Evolutionary conservation across 2,329 filamentous ascomycete species (phyloP).

Genomic region (Botrytis fragariae): DNA sequence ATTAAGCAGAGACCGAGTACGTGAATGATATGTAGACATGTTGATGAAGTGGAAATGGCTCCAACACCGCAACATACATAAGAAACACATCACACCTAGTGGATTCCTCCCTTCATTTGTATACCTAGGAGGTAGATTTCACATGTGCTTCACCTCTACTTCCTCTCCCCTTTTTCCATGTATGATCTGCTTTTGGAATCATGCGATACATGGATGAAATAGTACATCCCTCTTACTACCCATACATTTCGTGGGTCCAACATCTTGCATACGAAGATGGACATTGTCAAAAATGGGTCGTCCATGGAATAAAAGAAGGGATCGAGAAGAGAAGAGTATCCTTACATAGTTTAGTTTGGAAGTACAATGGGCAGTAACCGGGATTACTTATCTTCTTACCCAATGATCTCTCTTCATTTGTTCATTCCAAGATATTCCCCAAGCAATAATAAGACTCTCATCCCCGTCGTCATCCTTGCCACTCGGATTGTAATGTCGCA

Average conservation of each 20-base stretch:
- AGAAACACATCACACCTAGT: constrained; percentile 14
- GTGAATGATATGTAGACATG: background rate
- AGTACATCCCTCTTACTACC: background rate
- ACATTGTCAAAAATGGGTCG: background rate
- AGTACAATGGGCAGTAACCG: background rate
- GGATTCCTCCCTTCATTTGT: background rate
- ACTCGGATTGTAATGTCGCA: background rate
- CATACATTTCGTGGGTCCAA: constrained; percentile 2
- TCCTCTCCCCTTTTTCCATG: constrained; percentile 1
- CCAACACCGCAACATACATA: constrained; percentile 15
- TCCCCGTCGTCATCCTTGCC: constrained; percentile 7
- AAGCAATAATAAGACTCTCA: constrained; percentile 1
- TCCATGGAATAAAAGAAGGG: constrained; percentile 17
- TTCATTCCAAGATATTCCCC: constrained; percentile 10
- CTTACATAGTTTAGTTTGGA: background rate
- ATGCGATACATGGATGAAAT: constrained; percentile 6
- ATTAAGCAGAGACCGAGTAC: background rate
- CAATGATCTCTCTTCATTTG: background rate
- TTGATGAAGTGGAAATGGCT: background rate
- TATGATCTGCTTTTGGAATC: constrained; percentile 15
- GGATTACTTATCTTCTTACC: background rate
- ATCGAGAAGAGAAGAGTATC: constrained; percentile 2
- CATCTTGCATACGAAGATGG: constrained; percentile 15
- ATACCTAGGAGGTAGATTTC: background rate
- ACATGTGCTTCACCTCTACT: constrained; percentile 7